phyloP scores from a whole-genome alignment of 805 yeast genomes.

The Hemisphaericaspora nanyangensis region DNA sequence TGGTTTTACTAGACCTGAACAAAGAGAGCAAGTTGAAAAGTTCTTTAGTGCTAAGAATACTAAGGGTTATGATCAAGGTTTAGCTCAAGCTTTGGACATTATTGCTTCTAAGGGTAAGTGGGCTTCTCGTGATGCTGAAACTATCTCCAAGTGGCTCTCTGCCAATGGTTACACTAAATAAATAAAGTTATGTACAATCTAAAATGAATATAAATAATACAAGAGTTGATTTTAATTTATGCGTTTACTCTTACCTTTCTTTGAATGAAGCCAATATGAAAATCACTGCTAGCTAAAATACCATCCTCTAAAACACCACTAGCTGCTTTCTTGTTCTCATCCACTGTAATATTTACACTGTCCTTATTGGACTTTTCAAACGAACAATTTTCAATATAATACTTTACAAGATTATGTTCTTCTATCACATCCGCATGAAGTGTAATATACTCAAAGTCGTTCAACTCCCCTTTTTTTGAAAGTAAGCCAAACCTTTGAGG shows the following conservation, averaged over 20 bases:
- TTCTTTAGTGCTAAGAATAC: constrained; percentile 55
- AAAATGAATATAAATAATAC: neutral
- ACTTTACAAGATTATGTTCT: constrained; percentile 47
- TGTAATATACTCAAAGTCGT: constrained; percentile 14
- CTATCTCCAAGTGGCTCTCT: constrained; percentile 48
- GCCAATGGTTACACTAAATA: constrained; percentile 26
- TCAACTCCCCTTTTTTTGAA: constrained; percentile 1
- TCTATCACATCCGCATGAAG: constrained; percentile 41
- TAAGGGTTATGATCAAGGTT: constrained; percentile 60
- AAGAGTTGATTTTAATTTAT: neutral
- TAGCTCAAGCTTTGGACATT: constrained; percentile 63
- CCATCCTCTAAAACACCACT: constrained; percentile 32
- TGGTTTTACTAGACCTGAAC: constrained; percentile 55
- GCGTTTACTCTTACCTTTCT: constrained; percentile 14
- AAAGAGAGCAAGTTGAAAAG: constrained; percentile 45
- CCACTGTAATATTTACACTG: constrained; percentile 12
- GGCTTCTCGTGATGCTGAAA: constrained; percentile 52
- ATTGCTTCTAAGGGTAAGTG: constrained; percentile 54
- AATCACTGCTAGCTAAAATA: constrained; percentile 34
- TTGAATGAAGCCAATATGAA: constrained; percentile 37
- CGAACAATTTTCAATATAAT: constrained; percentile 39
- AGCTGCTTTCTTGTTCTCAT: constrained; percentile 13
- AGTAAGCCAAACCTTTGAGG: constrained; percentile 5
- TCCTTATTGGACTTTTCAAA: constrained; percentile 25
- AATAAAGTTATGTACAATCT: constrained; percentile 1